A percentile compares a stretch with the other conserved stretches of the same genome.
Conservation (phyloP, 108 stramenopile species). For the Nitzschia inconspicua region DNA sequence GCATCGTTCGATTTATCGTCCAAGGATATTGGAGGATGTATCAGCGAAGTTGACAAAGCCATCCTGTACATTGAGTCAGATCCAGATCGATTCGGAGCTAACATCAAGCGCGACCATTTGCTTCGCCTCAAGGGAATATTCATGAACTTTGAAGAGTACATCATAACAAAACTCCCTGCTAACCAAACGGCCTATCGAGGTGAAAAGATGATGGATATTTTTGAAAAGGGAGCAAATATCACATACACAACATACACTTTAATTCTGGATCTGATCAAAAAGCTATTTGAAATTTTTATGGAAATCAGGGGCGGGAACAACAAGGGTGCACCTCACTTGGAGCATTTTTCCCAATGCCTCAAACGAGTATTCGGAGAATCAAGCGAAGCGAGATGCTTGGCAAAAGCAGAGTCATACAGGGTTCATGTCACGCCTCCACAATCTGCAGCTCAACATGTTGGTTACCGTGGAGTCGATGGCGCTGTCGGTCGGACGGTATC, state of each 20-base stretch:
- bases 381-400: slow-evolving; percentile 60
- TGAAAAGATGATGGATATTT: slow-evolving; percentile 81
- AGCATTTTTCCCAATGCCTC: slow-evolving; percentile 68
- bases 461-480: slow-evolving; percentile 11
- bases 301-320: slow-evolving; percentile 50
- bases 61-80: slow-evolving; percentile 35
- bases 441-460: background rate
- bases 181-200: slow-evolving; percentile 57
- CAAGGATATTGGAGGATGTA: slow-evolving; percentile 79
- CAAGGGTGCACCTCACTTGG: slow-evolving; percentile 62
- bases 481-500: slow-evolving; percentile 65
- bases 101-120: slow-evolving; percentile 58
- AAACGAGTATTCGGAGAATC: slow-evolving; percentile 77
- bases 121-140: slow-evolving; percentile 74
- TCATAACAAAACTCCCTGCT: slow-evolving; percentile 34
- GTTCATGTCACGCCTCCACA: slow-evolving; percentile 53
- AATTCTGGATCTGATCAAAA: slow-evolving; percentile 55
- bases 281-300: slow-evolving; percentile 69
- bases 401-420: slow-evolving; percentile 79
- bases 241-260: slow-evolving; percentile 67
- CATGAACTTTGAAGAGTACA: slow-evolving; percentile 72
- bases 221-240: slow-evolving; percentile 65
- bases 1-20: slow-evolving; percentile 90
- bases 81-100: slow-evolving; percentile 33
- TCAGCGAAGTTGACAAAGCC: slow-evolving; percentile 61